These are phyloP conservation scores for Cyberlindnera sargentensis DNA, from an alignment of 805 yeast genomes.

Conservation along the genomic window DNA sequence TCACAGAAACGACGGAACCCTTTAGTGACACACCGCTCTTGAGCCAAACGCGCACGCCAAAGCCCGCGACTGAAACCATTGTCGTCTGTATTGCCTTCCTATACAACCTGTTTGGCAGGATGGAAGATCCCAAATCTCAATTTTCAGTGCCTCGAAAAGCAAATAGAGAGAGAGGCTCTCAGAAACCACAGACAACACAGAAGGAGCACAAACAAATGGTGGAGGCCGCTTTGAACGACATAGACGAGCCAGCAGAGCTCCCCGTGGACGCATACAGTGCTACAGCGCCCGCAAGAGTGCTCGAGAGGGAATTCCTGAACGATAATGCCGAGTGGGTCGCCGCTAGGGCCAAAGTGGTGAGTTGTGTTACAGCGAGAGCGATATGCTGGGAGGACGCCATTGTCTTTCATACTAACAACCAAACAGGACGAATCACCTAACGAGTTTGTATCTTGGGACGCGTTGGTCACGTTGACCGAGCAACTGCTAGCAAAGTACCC, in stretches of 20 bases:
- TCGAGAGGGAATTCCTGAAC: slow-evolving; percentile 11
- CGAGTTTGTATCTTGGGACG: slow-evolving; percentile 35
- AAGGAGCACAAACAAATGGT: no score
- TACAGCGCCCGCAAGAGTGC: no score
- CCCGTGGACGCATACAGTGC: background rate
- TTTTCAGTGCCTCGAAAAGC: no score
- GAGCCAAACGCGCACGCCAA: slow-evolving; percentile 6
- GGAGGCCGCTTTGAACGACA: no score
- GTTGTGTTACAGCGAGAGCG: background rate
- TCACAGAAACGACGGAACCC: slow-evolving; percentile 23
- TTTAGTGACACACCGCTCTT: slow-evolving; percentile 4
- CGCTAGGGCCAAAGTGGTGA: slow-evolving; percentile 17
- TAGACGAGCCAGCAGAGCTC: no score
- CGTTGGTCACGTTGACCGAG: slow-evolving; percentile 29
- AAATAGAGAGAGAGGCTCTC: no score
- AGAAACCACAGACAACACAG: no score
- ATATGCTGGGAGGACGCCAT: background rate
- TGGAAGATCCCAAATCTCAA: no score
- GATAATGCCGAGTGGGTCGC: slow-evolving; percentile 21
- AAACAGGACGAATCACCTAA: slow-evolving; percentile 12
- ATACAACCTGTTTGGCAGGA: background rate
- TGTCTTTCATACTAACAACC: slow-evolving; percentile 2
- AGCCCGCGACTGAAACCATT: slow-evolving; percentile 14
- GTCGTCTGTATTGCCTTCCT: background rate
- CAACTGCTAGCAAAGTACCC: slow-evolving; percentile 27